Conservation (phyloP, 345 rosid species). For the Adansonia digitata region DNA sequence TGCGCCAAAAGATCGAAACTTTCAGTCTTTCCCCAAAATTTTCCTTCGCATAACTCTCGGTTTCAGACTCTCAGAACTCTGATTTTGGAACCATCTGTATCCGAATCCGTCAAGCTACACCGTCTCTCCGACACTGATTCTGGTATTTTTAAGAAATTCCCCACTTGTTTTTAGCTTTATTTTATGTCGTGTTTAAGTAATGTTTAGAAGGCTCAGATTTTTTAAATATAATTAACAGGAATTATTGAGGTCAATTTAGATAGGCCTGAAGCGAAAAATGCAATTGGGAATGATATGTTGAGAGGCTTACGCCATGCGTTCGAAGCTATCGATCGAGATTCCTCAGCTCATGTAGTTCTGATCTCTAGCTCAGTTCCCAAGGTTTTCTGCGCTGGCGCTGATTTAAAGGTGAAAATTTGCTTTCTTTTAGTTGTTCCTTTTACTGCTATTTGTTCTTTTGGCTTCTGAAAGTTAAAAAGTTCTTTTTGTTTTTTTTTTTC, state of each 20-base stretch:
- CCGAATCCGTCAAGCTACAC: constrained; percentile 59
- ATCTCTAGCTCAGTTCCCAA: constrained; percentile 69
- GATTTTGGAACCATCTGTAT: constrained; percentile 52
- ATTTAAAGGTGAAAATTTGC: constrained; percentile 59
- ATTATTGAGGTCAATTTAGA: constrained; percentile 73
- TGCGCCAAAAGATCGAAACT: background rate
- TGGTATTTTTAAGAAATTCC: constrained; percentile 29
- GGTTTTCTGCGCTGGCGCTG: constrained; percentile 92
- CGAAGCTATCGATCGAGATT: constrained; percentile 50
- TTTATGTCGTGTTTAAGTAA: background rate
- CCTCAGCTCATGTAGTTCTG: constrained; percentile 62
- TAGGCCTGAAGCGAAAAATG: constrained; percentile 64
- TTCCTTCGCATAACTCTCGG: constrained; percentile 5
- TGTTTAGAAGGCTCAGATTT: background rate
- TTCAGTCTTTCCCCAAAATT: constrained; percentile 4
- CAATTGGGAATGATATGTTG: constrained; percentile 72
- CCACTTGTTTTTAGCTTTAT: background rate
- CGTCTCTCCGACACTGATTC: constrained; percentile 58
- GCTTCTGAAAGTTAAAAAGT: background rate
- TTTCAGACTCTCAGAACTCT: constrained; percentile 50
- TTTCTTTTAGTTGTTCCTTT: background rate
- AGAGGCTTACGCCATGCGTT: constrained; percentile 56
- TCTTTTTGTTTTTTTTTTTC: background rate
- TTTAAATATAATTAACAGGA: constrained; percentile 35
- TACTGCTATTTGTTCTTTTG: background rate